Percentiles rank a stretch among this genome's conserved stretches.
Conservation (phyloP, 352 stramenopile species). For the Globisporangium nodosum region DNA sequence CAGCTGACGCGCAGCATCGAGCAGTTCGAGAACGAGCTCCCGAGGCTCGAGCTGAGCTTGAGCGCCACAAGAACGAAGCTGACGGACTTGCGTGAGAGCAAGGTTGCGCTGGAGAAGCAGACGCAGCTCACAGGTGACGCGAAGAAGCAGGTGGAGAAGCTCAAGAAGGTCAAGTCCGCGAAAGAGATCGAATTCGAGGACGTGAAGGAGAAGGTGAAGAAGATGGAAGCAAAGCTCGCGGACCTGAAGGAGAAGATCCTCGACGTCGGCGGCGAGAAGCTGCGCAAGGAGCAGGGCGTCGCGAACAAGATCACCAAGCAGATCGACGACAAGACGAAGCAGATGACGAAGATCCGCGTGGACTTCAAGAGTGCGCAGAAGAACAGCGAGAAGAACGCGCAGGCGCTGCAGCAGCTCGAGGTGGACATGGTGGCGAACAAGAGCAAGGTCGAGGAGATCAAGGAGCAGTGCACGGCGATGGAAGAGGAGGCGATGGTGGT, state of each 20-base stretch:
- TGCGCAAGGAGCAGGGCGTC: slow-evolving; percentile 93
- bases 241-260: slow-evolving; percentile 94
- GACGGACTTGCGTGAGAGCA: slow-evolving; percentile 54
- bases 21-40: slow-evolving; percentile 84
- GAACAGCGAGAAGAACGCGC: slow-evolving; percentile 63
- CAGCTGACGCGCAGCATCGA: slow-evolving; percentile 86
- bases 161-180: slow-evolving; percentile 78
- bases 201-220: slow-evolving; percentile 58
- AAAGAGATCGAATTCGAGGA: slow-evolving; percentile 86
- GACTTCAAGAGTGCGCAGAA: slow-evolving; percentile 84
- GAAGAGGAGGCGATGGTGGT: slow-evolving; percentile 91
- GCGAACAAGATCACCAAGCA: slow-evolving; percentile 75
- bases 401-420: slow-evolving; percentile 53
- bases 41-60: slow-evolving; percentile 87
- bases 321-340: slow-evolving; percentile 88
- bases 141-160: slow-evolving; percentile 78
- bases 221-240: slow-evolving; percentile 76
- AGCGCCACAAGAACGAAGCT: slow-evolving; percentile 59
- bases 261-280: slow-evolving; percentile 90
- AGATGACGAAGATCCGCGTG: slow-evolving; percentile 81
- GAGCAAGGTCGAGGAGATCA: slow-evolving; percentile 80
- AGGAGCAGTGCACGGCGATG: slow-evolving; percentile 87
- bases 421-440: slow-evolving; percentile 73
- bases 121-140: slow-evolving; percentile 85
- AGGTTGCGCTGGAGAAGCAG: slow-evolving; percentile 76